phyloP scores from a whole-genome alignment of 306 rosid species.

The Trifolium pratense region DNA sequence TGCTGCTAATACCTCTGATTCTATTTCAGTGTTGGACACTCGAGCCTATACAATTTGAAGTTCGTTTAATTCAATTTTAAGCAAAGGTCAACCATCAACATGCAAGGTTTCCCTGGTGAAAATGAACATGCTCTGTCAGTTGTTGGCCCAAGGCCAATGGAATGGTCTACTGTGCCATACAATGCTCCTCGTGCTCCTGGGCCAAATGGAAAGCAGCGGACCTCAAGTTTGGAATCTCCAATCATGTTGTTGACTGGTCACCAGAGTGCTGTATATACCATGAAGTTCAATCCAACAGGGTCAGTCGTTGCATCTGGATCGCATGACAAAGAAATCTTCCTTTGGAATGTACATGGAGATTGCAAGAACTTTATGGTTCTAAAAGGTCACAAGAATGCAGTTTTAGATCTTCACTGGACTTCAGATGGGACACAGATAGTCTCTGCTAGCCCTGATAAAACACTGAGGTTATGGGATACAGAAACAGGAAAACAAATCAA shows the following conservation, averaged over 20 bases:
- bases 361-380: conserved; percentile 93
- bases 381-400: conserved; percentile 94
- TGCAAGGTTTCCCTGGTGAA: conserved; percentile 71
- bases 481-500: conserved; percentile 89
- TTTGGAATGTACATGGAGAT: conserved; percentile 86
- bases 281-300: conserved; percentile 92
- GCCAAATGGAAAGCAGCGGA: conserved; percentile 76
- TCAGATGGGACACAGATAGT: conserved; percentile 84
- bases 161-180: conserved; percentile 80
- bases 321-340: conserved; percentile 90
- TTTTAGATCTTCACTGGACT: conserved; percentile 97
- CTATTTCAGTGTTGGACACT: conserved; percentile 38
- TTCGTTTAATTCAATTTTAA: conserved; percentile 35
- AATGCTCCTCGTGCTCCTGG: conserved; percentile 65
- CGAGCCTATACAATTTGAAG: conserved; percentile 25
- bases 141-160: conserved; percentile 89
- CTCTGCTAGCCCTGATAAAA: conserved; percentile 91
- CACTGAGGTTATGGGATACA: conserved; percentile 94
- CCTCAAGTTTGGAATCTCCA: conserved; percentile 85
- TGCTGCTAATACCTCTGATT: conserved; percentile 35
- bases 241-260: conserved; percentile 90
- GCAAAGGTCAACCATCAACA: conserved; percentile 48
- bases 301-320: conserved; percentile 91
- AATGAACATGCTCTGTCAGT: conserved; percentile 75
- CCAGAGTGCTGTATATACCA: conserved; percentile 85